Conservation (phyloP, 192 early-diverging fungal species). For the Mycoemilia scoparia region DNA sequence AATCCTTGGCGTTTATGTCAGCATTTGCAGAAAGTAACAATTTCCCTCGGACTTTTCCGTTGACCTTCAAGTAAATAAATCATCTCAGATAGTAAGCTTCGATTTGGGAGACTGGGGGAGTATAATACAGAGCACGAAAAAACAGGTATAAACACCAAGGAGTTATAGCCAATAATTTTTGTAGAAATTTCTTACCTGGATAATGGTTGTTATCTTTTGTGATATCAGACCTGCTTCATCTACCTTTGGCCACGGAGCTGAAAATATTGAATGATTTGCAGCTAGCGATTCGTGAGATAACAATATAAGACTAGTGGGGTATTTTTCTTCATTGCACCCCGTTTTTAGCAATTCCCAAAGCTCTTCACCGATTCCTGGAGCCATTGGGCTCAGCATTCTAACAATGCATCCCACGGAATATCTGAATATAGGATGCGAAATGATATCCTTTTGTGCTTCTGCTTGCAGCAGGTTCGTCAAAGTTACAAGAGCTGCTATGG, state of each 20-base stretch:
- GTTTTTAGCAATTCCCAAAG: conserved; percentile 46
- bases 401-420: conserved; percentile 34
- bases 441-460: conserved; percentile 5
- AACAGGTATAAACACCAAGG: too few relatives aligned
- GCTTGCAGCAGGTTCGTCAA: conserved; percentile 33
- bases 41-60: conserved; percentile 61
- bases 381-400: conserved; percentile 55
- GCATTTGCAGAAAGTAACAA: conserved; percentile 25
- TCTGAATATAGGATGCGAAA: conserved; percentile 30
- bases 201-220: conserved; percentile 28
- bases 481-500: conserved; percentile 71
- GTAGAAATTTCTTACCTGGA: too few relatives aligned
- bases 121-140: too few relatives aligned
- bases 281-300: background rate
- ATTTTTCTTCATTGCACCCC: too few relatives aligned
- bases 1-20: conserved; percentile 6
- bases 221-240: conserved; percentile 31
- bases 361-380: conserved; percentile 56
- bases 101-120: background rate
- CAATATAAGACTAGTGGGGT: conserved; percentile 3
- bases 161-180: too few relatives aligned
- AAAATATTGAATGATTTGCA: conserved; percentile 33
- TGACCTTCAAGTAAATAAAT: conserved; percentile 30
- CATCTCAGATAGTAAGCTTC: background rate
- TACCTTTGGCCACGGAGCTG: conserved; percentile 34